These are phyloP conservation scores for Phytomonas sp. DNA, from an alignment of 208 protist genomes.

Conservation along the genomic window DNA sequence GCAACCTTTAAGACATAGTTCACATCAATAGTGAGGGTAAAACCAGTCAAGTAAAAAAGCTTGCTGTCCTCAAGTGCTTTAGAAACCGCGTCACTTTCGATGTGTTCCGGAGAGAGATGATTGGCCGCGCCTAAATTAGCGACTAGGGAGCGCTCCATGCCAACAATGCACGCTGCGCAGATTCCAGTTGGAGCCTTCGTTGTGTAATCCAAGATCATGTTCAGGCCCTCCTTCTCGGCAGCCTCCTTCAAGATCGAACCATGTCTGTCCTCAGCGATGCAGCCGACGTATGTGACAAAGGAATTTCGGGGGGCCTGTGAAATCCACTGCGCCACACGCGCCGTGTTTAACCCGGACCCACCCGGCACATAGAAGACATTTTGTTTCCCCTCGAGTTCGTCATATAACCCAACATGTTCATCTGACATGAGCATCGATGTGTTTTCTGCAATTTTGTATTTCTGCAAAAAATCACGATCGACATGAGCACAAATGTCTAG, in stretches of 20 bases:
- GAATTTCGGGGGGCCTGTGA: conserved; percentile 36
- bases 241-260: conserved; percentile 70
- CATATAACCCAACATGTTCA: conserved; percentile 92
- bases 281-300: conserved; percentile 88
- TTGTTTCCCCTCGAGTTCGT: conserved; percentile 56
- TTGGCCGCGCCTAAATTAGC: conserved; percentile 97
- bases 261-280: conserved; percentile 93
- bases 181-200: conserved; percentile 90
- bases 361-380: conserved; percentile 94
- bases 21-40: conserved; percentile 93
- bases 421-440: conserved; percentile 86
- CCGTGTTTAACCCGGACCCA: conserved; percentile 96
- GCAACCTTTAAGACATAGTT: conserved; percentile 87
- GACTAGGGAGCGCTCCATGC: conserved; percentile 92
- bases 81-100: conserved; percentile 56
- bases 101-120: conserved; percentile 89
- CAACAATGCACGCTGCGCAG: conserved; percentile 95
- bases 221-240: conserved; percentile 88
- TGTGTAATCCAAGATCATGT: conserved; percentile 80
- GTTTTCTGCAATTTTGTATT: conserved; percentile 84
- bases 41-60: conserved; percentile 93
- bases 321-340: conserved; percentile 93
- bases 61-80: conserved; percentile 29
- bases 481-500: conserved; percentile 97
- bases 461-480: conserved; percentile 80